Evolutionary conservation across 2,329 filamentous ascomycete species (phyloP).

Genomic region (Cadophora gregata): DNA sequence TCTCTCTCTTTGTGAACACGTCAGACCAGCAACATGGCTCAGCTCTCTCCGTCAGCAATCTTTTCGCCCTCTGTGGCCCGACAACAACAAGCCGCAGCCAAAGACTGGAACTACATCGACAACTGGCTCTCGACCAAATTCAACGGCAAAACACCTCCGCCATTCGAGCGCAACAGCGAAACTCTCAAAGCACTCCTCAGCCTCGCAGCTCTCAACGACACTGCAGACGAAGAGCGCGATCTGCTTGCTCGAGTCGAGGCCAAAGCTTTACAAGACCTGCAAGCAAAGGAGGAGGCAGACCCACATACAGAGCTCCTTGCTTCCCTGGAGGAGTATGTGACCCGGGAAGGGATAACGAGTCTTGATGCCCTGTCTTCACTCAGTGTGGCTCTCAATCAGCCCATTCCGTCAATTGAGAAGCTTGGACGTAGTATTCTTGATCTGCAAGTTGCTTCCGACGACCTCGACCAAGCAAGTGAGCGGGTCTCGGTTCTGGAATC

Average conservation of each 20-base stretch:
- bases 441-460: slow-evolving; percentile 60
- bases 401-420: slow-evolving; percentile 51
- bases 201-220: slow-evolving; percentile 77
- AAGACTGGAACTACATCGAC: slow-evolving; percentile 91
- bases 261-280: slow-evolving; percentile 61
- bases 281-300: slow-evolving; percentile 46
- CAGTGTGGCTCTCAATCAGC: slow-evolving; percentile 51
- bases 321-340: slow-evolving; percentile 60
- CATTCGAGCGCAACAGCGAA: slow-evolving; percentile 86
- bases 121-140: slow-evolving; percentile 79
- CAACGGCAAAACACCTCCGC: slow-evolving; percentile 64
- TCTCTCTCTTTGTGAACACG: not conserved
- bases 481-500: slow-evolving; percentile 62
- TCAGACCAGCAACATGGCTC: slow-evolving; percentile 41
- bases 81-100: slow-evolving; percentile 79
- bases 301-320: slow-evolving; percentile 53
- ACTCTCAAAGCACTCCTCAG: slow-evolving; percentile 78
- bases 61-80: slow-evolving; percentile 74
- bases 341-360: slow-evolving; percentile 58
- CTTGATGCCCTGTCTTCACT: slow-evolving; percentile 64
- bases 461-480: slow-evolving; percentile 59
- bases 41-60: slow-evolving; percentile 56
- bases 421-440: slow-evolving; percentile 60
- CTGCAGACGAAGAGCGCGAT: slow-evolving; percentile 72
- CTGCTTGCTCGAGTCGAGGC: slow-evolving; percentile 64